phyloP scores from a whole-genome alignment of 352 stramenopile species.

The Phytopythium chamaehyphon region DNA sequence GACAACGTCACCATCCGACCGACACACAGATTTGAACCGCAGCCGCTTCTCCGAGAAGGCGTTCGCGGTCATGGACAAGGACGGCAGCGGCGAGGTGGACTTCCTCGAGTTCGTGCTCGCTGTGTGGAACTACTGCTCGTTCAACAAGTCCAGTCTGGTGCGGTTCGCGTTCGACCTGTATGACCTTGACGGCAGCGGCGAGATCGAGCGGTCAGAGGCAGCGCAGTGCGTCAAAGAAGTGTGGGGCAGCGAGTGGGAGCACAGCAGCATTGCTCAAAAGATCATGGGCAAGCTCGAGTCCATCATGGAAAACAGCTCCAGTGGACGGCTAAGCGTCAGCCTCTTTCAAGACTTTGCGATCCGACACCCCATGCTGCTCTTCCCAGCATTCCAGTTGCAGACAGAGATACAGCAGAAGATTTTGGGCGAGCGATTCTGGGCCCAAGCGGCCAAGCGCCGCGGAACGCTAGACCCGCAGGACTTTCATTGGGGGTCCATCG shows the following conservation, averaged over 20 bases:
- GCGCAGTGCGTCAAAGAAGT: slow-evolving; percentile 47
- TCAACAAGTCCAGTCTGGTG: slow-evolving; percentile 52
- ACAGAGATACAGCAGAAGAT: slow-evolving; percentile 59
- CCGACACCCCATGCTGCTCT: slow-evolving; percentile 59
- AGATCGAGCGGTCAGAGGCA: slow-evolving; percentile 59
- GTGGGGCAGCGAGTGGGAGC: slow-evolving; percentile 55
- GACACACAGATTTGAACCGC: slow-evolving; percentile 38
- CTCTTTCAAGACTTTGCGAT: slow-evolving; percentile 58
- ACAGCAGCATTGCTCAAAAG: slow-evolving; percentile 45
- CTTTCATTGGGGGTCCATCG: slow-evolving; percentile 36
- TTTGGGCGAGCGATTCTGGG: slow-evolving; percentile 57
- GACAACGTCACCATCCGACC: not conserved
- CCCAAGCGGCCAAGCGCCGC: slow-evolving; percentile 37
- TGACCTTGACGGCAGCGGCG: slow-evolving; percentile 57
- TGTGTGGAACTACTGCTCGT: slow-evolving; percentile 83
- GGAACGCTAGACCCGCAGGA: slow-evolving; percentile 23
- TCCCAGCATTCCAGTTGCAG: slow-evolving; percentile 63
- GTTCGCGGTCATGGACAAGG: slow-evolving; percentile 67
- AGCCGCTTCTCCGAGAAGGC: slow-evolving; percentile 67
- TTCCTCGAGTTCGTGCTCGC: slow-evolving; percentile 73
- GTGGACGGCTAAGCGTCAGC: slow-evolving; percentile 27
- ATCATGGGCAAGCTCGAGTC: slow-evolving; percentile 49
- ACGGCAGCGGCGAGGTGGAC: slow-evolving; percentile 62
- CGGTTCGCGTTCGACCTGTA: slow-evolving; percentile 75
- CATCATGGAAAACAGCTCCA: slow-evolving; percentile 32